Base-by-base conservation (phyloP, 1,284 basidiomycete genomes). In the Pseudozyma sp. region DNA sequence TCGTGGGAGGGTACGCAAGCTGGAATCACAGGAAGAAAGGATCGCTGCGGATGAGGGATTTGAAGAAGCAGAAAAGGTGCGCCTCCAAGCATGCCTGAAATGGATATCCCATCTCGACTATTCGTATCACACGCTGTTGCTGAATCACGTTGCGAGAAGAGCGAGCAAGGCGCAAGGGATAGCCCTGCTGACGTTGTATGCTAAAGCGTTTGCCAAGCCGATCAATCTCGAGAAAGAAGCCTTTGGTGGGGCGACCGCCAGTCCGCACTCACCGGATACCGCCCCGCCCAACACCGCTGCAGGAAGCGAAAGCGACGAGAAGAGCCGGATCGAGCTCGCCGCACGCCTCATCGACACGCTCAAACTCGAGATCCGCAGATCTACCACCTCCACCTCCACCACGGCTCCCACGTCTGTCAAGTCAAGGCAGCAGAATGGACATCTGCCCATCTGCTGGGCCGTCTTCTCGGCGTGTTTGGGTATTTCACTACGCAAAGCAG, bases 111-210 rank as follows among this genome's bases (percentile, higher is more conserved):
- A 39, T 25, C 86, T 96, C 31, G 95, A 98, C 79, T 87, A 88
- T 12, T 87, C 92, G 21, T 95, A 95, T 85, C 93, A 98, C 56
- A 85, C 90, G 10, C 92, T 93, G 88, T 92, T 92, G 0, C 89
- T 97, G 48, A 97, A 95, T 79, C 93, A 96, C 83, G 91, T 97
- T 66, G 89, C 93, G 2, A 88, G 92, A 35, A 88, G 97, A 16
- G 94, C 96, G 18, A 95, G 93, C 18, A 92, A 90, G 69, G 89
- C 95, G 2, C 97, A 99, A 85, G 96, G 97, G 0, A 91, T 94
- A 8, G 97, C 96, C 1, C 89, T 98, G 42, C 89, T 99, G 36
- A 93, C 94, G 0, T 88, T 99, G 5, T 95, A 92, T 85, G 88
- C 91, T 12, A 76, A 76, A 47, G 73, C 73, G 6, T 76, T 77